phyloP scores from a whole-genome alignment of 192 early-diverging fungal species.

The Coemansia interrupta region DNA sequence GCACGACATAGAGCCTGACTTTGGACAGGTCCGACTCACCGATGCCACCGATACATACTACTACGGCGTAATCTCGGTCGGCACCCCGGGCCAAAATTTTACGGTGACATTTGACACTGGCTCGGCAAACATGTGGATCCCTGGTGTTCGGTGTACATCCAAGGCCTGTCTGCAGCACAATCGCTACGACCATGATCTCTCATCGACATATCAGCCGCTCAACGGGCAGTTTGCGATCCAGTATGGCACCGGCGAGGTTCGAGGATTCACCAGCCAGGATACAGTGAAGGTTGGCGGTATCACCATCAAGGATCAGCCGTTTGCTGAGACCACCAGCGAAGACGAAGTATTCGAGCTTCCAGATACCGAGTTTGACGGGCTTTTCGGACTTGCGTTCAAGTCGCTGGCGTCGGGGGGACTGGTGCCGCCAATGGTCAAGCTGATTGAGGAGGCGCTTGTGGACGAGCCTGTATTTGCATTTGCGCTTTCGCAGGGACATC shows the following conservation, averaged over 20 bases:
- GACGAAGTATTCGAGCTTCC: conserved; percentile 48
- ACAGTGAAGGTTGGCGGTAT: conserved; percentile 47
- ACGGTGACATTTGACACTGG: conserved; percentile 72
- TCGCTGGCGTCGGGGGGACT: conserved; percentile 41
- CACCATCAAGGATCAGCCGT: conserved; percentile 51
- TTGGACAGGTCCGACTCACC: conserved; percentile 46
- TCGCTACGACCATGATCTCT: conserved; percentile 40
- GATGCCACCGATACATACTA: conserved; percentile 55
- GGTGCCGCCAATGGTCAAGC: conserved; percentile 47
- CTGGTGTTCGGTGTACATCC: conserved; percentile 44
- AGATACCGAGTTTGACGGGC: conserved; percentile 52
- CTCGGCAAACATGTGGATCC: conserved; percentile 68
- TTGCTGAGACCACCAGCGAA: conserved; percentile 50
- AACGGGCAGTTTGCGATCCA: conserved; percentile 46
- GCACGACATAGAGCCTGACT: conserved; percentile 46
- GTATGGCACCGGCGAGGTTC: conserved; percentile 53
- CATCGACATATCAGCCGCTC: conserved; percentile 43
- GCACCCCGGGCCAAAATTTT: conserved; percentile 65
- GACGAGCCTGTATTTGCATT: conserved; percentile 52
- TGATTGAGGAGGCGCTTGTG: conserved; percentile 45
- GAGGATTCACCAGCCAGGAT: conserved; percentile 48
- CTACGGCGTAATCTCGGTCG: conserved; percentile 60
- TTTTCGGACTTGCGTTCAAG: conserved; percentile 55
- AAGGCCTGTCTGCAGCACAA: conserved; percentile 47
- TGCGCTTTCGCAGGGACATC: conserved; percentile 41